Conservation (phyloP, 2,329 filamentous ascomycete genomes). For the Beauveria rudraprayagi region DNA sequence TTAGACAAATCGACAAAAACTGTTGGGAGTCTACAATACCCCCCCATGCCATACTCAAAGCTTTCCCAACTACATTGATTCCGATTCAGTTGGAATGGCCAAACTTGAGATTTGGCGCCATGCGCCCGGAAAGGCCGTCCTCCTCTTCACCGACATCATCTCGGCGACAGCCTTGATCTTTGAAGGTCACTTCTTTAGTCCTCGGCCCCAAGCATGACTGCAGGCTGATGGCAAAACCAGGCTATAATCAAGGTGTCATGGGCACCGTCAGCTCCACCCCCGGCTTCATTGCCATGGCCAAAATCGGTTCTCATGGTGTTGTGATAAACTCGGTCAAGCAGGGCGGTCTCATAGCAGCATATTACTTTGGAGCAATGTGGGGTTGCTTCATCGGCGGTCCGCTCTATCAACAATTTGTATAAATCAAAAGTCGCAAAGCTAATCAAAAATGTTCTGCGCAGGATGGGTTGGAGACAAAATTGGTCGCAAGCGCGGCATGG, state of each 20-base stretch:
- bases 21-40: no score
- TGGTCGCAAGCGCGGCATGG: constrained; percentile 39
- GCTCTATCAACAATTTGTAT: not conserved
- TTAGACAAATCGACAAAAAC: not conserved
- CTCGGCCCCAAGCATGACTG: not conserved
- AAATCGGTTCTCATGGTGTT: constrained; percentile 38
- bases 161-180: constrained; percentile 18
- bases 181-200: constrained; percentile 12
- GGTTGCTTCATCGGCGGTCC: constrained; percentile 39
- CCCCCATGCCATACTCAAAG: no score
- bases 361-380: constrained; percentile 43
- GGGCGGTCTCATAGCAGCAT: constrained; percentile 44
- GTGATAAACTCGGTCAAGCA: constrained; percentile 41
- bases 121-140: constrained; percentile 17
- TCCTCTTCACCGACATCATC: constrained; percentile 17
- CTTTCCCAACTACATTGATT: no score
- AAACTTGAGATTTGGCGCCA: constrained; percentile 14
- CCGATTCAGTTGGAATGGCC: constrained; percentile 9
- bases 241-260: constrained; percentile 49
- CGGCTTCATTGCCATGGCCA: constrained; percentile 32
- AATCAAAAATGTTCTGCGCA: not conserved
- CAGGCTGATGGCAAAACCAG: constrained; percentile 18
- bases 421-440: not conserved
- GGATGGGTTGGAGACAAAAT: constrained; percentile 42
- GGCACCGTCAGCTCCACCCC: constrained; percentile 39